Evolutionary conservation across 2,329 filamentous ascomycete genomes (phyloP).

Genomic region (Colletotrichum caudatum): DNA sequence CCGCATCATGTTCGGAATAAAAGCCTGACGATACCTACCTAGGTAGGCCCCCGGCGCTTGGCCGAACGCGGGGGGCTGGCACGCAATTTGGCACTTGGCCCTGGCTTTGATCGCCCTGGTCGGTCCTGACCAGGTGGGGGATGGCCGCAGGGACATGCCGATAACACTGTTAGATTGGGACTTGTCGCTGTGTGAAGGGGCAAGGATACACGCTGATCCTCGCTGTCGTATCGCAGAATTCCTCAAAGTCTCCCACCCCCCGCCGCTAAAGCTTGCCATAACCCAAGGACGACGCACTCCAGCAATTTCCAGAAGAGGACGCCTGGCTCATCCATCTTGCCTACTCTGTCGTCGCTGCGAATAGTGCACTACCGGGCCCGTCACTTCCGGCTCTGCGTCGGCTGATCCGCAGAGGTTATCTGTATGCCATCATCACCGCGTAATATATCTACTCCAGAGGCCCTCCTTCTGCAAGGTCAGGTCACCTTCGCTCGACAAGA

Average conservation of each 20-base stretch:
- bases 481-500: no score
- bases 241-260: conserved; percentile 14
- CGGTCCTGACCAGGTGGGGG: neutral
- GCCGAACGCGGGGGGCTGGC: conserved; percentile 31
- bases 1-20: conserved; percentile 1
- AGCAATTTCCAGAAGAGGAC: neutral
- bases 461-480: neutral
- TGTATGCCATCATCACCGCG: neutral
- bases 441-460: neutral
- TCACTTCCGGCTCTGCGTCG: neutral
- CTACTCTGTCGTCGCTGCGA: neutral
- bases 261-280: conserved; percentile 30
- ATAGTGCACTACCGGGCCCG: neutral
- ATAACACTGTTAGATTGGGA: conserved; percentile 6
- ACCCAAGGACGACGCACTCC: conserved; percentile 16
- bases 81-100: conserved; percentile 14
- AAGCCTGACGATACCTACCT: conserved; percentile 8
- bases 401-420: neutral
- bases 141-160: conserved; percentile 24
- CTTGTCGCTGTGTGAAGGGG: conserved; percentile 10
- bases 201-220: conserved; percentile 33
- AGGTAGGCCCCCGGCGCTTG: conserved; percentile 24
- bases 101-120: conserved; percentile 11
- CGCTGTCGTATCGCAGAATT: conserved; percentile 27
- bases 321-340: neutral